phyloP scores from a whole-genome alignment of 106 monocot genomes.

The Phalaenopsis aphrodite region DNA sequence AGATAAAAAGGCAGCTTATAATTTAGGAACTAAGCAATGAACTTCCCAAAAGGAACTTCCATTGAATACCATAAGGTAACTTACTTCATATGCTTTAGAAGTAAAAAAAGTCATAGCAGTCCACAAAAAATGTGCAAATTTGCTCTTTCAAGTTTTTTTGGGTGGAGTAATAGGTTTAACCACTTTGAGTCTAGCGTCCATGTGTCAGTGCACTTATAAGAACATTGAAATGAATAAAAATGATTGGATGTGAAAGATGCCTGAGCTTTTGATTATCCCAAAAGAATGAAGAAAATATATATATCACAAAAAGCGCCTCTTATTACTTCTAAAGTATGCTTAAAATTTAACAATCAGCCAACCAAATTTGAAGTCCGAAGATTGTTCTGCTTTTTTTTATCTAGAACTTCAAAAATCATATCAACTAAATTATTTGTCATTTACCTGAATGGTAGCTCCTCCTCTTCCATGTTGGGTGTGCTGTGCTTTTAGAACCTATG shows the following conservation, averaged over 20 bases:
- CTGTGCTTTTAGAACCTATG: conserved; percentile 64
- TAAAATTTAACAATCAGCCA: not conserved
- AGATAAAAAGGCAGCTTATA: not conserved
- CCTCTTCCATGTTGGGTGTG: conserved; percentile 75
- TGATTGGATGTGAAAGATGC: not conserved
- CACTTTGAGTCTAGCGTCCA: not conserved
- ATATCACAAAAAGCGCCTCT: not conserved
- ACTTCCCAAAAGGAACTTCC: not conserved
- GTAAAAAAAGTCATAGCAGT: not conserved
- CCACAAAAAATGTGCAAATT: not conserved
- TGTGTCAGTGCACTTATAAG: not conserved
- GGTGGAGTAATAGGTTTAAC: not conserved
- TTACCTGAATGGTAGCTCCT: conserved; percentile 75
- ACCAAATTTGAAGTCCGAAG: not conserved
- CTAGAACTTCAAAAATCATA: not conserved
- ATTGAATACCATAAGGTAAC: not conserved
- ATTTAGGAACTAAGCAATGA: not conserved
- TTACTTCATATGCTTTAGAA: not conserved
- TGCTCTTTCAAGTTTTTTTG: not conserved
- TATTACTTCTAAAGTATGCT: not conserved
- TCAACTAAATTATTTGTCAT: not conserved
- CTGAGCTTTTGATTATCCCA: not conserved
- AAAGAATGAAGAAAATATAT: not conserved
- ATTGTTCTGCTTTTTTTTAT: not conserved
- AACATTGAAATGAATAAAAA: not conserved